phyloP scores from a whole-genome alignment of 2,329 filamentous ascomycete genomes.

The Colletotrichum scovillei region DNA sequence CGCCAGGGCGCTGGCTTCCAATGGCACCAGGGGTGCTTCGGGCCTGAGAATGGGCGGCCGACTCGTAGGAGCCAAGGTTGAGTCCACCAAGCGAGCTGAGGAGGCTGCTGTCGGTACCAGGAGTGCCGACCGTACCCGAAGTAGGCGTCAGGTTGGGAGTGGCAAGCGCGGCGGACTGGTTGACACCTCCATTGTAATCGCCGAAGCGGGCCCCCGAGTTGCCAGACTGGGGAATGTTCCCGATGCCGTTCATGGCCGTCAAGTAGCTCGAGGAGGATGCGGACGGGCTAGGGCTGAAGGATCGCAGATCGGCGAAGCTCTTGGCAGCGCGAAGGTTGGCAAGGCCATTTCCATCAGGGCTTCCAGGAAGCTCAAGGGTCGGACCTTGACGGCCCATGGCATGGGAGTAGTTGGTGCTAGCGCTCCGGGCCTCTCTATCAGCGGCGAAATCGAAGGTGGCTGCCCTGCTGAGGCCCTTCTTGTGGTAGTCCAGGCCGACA shows the following conservation, averaged over 20 bases:
- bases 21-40: slow-evolving; percentile 70
- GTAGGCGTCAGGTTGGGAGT: slow-evolving; percentile 49
- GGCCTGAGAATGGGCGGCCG: slow-evolving; percentile 48
- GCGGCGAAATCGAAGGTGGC: slow-evolving; percentile 98
- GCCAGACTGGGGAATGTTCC: slow-evolving; percentile 59
- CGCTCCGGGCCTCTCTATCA: slow-evolving; percentile 74
- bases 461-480: slow-evolving; percentile 88
- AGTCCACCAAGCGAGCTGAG: slow-evolving; percentile 62
- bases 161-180: slow-evolving; percentile 48
- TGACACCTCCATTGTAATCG: slow-evolving; percentile 56
- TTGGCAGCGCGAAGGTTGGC: slow-evolving; percentile 90
- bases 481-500: slow-evolving; percentile 79
- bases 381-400: slow-evolving; percentile 84
- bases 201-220: slow-evolving; percentile 53
- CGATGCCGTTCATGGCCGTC: slow-evolving; percentile 65
- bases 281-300: slow-evolving; percentile 93
- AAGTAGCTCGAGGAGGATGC: slow-evolving; percentile 88
- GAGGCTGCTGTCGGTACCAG: slow-evolving; percentile 53
- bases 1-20: slow-evolving; percentile 71
- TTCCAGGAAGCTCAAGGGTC: slow-evolving; percentile 89
- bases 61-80: slow-evolving; percentile 64
- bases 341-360: slow-evolving; percentile 70
- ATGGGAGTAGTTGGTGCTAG: slow-evolving; percentile 75
- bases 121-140: slow-evolving; percentile 50
- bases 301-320: slow-evolving; percentile 94